A percentile compares a stretch with the other conserved stretches of the same genome.
phyloP scores from a whole-genome alignment of 2,329 filamentous ascomycete genomes.

The Helicocarpus griseus region DNA sequence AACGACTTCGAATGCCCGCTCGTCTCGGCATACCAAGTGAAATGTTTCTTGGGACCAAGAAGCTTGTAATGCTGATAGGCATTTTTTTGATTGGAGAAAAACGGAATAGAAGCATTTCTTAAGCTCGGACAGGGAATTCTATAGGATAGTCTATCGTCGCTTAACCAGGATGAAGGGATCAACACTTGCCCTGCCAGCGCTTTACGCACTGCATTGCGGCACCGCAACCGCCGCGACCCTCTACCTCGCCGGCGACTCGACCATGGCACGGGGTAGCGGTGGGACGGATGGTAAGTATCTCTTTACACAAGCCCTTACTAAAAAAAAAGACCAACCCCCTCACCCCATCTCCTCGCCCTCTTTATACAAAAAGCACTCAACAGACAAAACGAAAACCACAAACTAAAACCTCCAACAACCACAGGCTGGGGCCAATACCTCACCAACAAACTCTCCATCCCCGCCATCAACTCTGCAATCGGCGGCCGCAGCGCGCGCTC shows the following conservation, averaged over 20 bases:
- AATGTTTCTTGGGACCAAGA: no score
- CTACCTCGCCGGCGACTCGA: conserved; percentile 25
- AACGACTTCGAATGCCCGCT: no score
- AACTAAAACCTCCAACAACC: background rate
- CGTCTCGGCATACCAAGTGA: no score
- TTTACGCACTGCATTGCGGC: background rate
- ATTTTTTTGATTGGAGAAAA: no score
- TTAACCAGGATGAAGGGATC: background rate
- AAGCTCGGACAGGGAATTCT: background rate
- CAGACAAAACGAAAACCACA: no score
- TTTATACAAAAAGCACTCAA: no score
- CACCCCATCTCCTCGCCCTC: no score
- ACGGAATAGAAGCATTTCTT: background rate
- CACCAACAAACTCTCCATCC: conserved; percentile 39
- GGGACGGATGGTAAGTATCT: background rate
- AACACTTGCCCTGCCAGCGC: background rate
- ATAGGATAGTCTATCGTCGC: background rate
- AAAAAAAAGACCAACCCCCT: no score
- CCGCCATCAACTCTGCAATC: conserved; percentile 55
- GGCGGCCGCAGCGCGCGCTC: conserved; percentile 58
- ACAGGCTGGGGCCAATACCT: conserved; percentile 57
- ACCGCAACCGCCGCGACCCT: background rate
- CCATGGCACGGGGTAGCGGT: conserved; percentile 21
- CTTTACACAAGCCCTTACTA: no score
- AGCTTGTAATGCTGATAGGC: no score